Base-by-base conservation (phyloP, 306 rosid genomes). In the Acacia melanoxylon region DNA sequence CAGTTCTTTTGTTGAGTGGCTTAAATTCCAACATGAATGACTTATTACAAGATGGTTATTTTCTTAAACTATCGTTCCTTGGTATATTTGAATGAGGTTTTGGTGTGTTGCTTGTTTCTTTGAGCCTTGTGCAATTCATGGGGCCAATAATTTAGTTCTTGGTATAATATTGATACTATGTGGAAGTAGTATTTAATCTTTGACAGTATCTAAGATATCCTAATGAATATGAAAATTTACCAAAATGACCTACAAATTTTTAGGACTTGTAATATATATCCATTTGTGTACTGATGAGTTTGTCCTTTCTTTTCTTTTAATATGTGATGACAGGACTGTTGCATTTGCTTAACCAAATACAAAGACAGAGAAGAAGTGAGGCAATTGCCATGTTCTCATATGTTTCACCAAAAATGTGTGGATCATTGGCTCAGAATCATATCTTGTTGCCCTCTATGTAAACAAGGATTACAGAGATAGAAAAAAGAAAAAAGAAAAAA, bases 391-490 rank as follows among this genome's bases (percentile, higher is more conserved):
- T 95, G 99, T 76, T 89, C 88, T 6, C 99, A 93, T 83, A 77
- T 83, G 80, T 95, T 95, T 81, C 98, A 95, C 84, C 92, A 78
- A 83, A 91, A 88, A 69, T 95, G 99, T 85, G 98, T 95, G 58
- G 99, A 95, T 89, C 97, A 93, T 41, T 95, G 98, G 99, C 93
- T 95, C 6, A 82, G 79, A 77, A 92, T 95, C 12, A 85, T 89
- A 84, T 95, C 97, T 14, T 89, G 89, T 22, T 95, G 99, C 46
- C 99, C 99, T 82, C 98, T 95, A 62, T 95, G 98, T 83, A 95
- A 93, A 82, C 99, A 92, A 89, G 91, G 93, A 87, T 85, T 95
- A 69, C 83, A 90, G 74, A 87, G 85, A 62, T 90, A 87, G 89
- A 72, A 74, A 42, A 46, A 74, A 63, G 79, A 59, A 9, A 80